These are phyloP conservation scores for Aegle marmelos DNA, from an alignment of 345 rosid genomes.

Conservation along the genomic window DNA sequence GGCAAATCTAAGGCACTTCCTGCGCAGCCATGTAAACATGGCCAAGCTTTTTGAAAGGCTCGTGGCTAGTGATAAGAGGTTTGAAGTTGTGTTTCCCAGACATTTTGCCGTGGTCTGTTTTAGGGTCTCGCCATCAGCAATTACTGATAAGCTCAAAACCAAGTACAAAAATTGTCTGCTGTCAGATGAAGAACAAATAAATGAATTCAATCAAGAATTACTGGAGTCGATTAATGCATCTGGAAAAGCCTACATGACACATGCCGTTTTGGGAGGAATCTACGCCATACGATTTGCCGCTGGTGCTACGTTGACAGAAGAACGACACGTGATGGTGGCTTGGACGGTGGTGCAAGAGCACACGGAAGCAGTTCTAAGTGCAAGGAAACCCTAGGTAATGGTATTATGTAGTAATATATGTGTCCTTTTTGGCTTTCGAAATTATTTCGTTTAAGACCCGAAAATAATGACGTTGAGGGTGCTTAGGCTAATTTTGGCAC, in stretches of 20 bases:
- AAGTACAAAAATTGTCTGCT: background rate
- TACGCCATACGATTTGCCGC: constrained; percentile 27
- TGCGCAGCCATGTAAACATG: constrained; percentile 41
- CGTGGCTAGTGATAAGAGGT: constrained; percentile 29
- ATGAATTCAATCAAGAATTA: constrained; percentile 24
- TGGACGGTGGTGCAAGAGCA: constrained; percentile 35
- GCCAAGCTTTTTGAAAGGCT: constrained; percentile 42
- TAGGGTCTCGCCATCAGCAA: constrained; percentile 26
- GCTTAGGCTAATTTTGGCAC: no score
- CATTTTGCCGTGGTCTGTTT: constrained; percentile 51
- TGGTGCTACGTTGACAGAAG: constrained; percentile 27
- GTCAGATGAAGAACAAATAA: constrained; percentile 1
- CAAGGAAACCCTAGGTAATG: background rate
- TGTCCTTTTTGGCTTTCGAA: no score
- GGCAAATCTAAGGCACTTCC: constrained; percentile 28
- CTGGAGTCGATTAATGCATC: constrained; percentile 37
- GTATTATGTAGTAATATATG: no score
- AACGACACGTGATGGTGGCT: constrained; percentile 29
- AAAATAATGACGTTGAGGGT: no score
- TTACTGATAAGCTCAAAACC: background rate
- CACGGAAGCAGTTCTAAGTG: constrained; percentile 6
- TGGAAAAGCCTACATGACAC: constrained; percentile 37
- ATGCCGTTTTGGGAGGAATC: constrained; percentile 27
- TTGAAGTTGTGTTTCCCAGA: constrained; percentile 33
- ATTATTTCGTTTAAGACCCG: no score